Evolutionary conservation across 1,284 basidiomycete species (phyloP).

Genomic region (Vanrija sp.): DNA sequence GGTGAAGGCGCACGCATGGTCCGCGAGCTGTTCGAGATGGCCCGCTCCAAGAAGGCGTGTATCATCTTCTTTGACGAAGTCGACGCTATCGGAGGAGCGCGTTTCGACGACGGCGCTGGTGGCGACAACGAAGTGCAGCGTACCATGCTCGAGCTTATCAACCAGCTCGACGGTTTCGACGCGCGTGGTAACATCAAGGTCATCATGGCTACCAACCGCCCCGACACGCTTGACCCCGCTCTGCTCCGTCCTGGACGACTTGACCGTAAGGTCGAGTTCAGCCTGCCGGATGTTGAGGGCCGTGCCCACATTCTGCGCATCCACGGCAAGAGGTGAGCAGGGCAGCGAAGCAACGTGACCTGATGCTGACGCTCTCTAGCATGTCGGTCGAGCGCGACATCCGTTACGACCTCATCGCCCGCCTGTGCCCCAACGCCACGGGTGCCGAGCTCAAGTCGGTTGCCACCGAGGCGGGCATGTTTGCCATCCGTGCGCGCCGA

Average conservation of each 20-base stretch:
- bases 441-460: slow-evolving; percentile 96
- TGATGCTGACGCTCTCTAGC: slow-evolving; percentile 51
- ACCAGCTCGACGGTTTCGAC: slow-evolving; percentile 98
- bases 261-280: slow-evolving; percentile 94
- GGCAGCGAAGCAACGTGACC: not conserved
- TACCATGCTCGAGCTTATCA: slow-evolving; percentile 99
- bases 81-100: slow-evolving; percentile 89
- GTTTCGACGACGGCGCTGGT: slow-evolving; percentile 97
- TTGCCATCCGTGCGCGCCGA: slow-evolving; percentile 92
- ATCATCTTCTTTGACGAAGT: slow-evolving; percentile 99
- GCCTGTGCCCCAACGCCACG: slow-evolving; percentile 95
- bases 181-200: slow-evolving; percentile 99
- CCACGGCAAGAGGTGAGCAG: slow-evolving; percentile 78
- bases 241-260: slow-evolving; percentile 92
- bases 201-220: slow-evolving; percentile 98
- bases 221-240: slow-evolving; percentile 96
- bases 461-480: slow-evolving; percentile 99
- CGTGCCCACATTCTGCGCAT: slow-evolving; percentile 95
- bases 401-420: slow-evolving; percentile 94
- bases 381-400: slow-evolving; percentile 98
- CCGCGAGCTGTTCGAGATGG: slow-evolving; percentile 98
- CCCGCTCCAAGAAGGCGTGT: slow-evolving; percentile 96
- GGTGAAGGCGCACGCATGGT: slow-evolving; percentile 99
- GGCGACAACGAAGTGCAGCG: slow-evolving; percentile 99
- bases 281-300: slow-evolving; percentile 91